Evolutionary conservation across 345 rosid genomes (phyloP).

Genomic region (Arabis alpina): DNA sequence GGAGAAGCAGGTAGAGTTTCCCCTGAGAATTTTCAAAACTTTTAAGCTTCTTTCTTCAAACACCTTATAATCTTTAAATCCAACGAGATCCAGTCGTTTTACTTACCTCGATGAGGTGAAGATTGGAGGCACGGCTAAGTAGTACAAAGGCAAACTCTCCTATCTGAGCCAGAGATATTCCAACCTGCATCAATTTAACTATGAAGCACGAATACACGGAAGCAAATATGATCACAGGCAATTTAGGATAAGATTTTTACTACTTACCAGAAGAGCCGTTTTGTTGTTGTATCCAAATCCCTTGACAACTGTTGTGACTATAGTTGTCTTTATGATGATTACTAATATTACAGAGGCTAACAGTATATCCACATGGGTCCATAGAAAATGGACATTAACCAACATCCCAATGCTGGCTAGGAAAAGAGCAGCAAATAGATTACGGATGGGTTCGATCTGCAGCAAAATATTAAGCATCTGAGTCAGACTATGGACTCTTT

Average conservation of each 20-base stretch:
- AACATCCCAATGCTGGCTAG: slow-evolving; percentile 94
- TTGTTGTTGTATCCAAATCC: slow-evolving; percentile 91
- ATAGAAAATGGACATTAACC: slow-evolving; percentile 79
- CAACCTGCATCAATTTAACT: slow-evolving; percentile 37
- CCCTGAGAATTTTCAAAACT: slow-evolving; percentile 51
- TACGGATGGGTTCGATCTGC: slow-evolving; percentile 90
- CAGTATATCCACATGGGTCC: slow-evolving; percentile 89
- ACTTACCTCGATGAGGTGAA: slow-evolving; percentile 83
- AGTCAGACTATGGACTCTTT: slow-evolving; percentile 14
- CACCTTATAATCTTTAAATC: slow-evolving; percentile 6
- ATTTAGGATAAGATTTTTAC: slow-evolving; percentile 6
- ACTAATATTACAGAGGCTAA: slow-evolving; percentile 85
- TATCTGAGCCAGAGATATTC: slow-evolving; percentile 78
- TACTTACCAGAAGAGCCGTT: slow-evolving; percentile 69
- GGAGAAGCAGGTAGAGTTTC: slow-evolving; percentile 74
- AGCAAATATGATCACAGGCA: background rate
- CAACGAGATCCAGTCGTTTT: slow-evolving; percentile 2
- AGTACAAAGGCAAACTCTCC: slow-evolving; percentile 93
- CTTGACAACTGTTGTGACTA: slow-evolving; percentile 69
- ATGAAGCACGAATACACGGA: background rate
- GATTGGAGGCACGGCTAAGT: slow-evolving; percentile 92
- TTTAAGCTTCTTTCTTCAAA: slow-evolving; percentile 18
- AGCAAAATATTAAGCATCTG: slow-evolving; percentile 20
- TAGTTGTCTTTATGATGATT: slow-evolving; percentile 66
- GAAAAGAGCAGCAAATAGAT: slow-evolving; percentile 90